Conservation (phyloP, 768 basidiomycete species). For the Cystofilobasidium macerans region DNA sequence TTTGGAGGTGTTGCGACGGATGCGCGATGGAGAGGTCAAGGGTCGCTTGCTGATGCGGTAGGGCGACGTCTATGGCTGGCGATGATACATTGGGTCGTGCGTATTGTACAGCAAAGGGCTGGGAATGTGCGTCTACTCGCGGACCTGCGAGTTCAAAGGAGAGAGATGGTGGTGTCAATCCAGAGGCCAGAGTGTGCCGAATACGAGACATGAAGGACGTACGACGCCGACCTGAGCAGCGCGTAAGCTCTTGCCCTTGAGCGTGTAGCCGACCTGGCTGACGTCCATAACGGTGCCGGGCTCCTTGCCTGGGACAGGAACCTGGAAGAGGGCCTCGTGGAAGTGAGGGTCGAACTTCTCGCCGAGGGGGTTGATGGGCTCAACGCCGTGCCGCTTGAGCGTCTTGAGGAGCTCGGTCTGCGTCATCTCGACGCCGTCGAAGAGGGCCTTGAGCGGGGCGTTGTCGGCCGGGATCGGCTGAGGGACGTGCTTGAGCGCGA, state of each 20-base stretch:
- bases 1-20: too few relatives aligned
- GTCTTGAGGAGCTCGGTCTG: conserved; percentile 80
- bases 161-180: background rate
- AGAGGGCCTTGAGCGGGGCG: conserved; percentile 49
- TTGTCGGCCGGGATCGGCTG: conserved; percentile 35
- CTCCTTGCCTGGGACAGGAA: conserved; percentile 59
- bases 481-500: conserved; percentile 64
- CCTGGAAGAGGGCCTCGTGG: conserved; percentile 92
- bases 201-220: background rate
- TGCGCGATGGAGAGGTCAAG: too few relatives aligned
- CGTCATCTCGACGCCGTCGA: conserved; percentile 82
- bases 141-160: background rate
- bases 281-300: conserved; percentile 83
- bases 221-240: conserved; percentile 96
- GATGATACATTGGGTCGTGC: too few relatives aligned
- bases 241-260: conserved; percentile 84
- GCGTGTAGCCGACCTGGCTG: conserved; percentile 81
- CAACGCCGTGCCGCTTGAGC: conserved; percentile 81
- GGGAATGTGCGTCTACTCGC: too few relatives aligned
- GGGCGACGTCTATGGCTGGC: too few relatives aligned
- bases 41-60: too few relatives aligned
- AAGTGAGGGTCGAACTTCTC: conserved; percentile 88
- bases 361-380: conserved; percentile 80
- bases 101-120: too few relatives aligned
- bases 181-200: background rate